These are phyloP conservation scores for Paramecium tetraurelia DNA, from an alignment of 73 alveolate species.

Conservation along the genomic window DNA sequence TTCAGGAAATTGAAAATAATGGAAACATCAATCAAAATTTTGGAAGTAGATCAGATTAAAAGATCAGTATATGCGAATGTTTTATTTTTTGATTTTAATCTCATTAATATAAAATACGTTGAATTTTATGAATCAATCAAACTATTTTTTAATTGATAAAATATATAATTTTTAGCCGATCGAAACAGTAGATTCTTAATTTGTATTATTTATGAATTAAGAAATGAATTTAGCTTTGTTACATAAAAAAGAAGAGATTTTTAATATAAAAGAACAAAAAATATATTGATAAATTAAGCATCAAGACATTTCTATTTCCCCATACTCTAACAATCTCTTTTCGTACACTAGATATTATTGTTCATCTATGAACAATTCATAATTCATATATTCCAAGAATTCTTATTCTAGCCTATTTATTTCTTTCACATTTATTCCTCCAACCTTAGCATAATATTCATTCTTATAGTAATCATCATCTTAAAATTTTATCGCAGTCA, in stretches of 20 bases:
- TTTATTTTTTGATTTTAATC: not conserved
- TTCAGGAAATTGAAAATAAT: not conserved
- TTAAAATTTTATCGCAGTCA: slow-evolving; percentile 73
- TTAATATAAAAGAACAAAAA: not conserved
- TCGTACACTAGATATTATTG: slow-evolving; percentile 65
- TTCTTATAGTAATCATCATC: slow-evolving; percentile 75
- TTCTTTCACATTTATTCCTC: slow-evolving; percentile 76
- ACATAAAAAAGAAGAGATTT: not conserved
- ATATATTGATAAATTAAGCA: not conserved
- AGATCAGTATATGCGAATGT: not conserved
- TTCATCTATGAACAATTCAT: slow-evolving; percentile 65
- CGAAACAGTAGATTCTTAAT: not conserved
- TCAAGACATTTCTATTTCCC: slow-evolving; percentile 23
- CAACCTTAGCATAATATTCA: slow-evolving; percentile 77
- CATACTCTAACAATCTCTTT: slow-evolving; percentile 38
- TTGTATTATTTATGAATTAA: not conserved
- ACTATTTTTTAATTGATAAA: not conserved
- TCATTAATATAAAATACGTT: not conserved
- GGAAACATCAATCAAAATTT: not conserved
- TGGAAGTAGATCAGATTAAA: not conserved
- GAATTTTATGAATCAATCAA: not conserved
- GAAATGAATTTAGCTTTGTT: not conserved
- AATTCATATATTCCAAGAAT: slow-evolving; percentile 74
- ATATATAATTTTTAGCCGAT: not conserved
- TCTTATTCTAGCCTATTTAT: slow-evolving; percentile 69